Evolutionary conservation across 169 alveolate species (phyloP).

Genomic region (Cryptosporidium sp.): DNA sequence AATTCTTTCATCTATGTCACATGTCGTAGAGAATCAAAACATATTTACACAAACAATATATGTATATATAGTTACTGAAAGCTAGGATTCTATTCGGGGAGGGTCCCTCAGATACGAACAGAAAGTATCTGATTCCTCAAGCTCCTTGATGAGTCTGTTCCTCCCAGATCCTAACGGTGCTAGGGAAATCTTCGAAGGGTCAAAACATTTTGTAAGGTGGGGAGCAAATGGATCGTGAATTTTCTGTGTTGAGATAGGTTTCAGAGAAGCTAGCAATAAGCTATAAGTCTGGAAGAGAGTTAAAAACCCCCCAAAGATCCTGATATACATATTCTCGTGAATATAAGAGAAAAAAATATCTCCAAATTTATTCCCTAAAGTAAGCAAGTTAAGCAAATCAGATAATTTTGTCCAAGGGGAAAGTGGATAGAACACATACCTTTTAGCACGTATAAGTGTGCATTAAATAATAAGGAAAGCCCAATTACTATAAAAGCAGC

Average conservation of each 20-base stretch:
- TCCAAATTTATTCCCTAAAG: not conserved
- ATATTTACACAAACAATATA: not conserved
- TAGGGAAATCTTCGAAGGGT: constrained; percentile 4
- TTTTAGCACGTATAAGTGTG: constrained; percentile 24
- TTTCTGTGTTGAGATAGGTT: constrained; percentile 41
- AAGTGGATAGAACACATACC: constrained; percentile 32
- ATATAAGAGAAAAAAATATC: not conserved
- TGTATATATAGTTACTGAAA: not conserved
- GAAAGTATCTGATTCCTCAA: constrained; percentile 24
- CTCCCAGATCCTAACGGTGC: constrained; percentile 25
- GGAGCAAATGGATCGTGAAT: constrained; percentile 42
- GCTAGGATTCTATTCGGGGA: constrained; percentile 13
- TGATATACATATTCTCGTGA: not conserved
- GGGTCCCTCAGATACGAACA: constrained; percentile 44
- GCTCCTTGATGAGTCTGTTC: not conserved
- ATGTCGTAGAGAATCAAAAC: not conserved
- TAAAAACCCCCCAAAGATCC: constrained; percentile 5
- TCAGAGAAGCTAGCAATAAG: constrained; percentile 15
- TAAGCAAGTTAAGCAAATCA: not conserved
- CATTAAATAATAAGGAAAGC: constrained; percentile 19
- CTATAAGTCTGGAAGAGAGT: not conserved
- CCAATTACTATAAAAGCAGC: constrained; percentile 5
- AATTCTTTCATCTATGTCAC: too few relatives aligned
- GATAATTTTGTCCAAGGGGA: not conserved
- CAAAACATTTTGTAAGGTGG: constrained; percentile 30